Percentiles rank a stretch among this genome's conserved stretches.
Evolutionary conservation across 1,284 basidiomycete genomes (phyloP).

Genomic region (Moesziomyces antarcticus): DNA sequence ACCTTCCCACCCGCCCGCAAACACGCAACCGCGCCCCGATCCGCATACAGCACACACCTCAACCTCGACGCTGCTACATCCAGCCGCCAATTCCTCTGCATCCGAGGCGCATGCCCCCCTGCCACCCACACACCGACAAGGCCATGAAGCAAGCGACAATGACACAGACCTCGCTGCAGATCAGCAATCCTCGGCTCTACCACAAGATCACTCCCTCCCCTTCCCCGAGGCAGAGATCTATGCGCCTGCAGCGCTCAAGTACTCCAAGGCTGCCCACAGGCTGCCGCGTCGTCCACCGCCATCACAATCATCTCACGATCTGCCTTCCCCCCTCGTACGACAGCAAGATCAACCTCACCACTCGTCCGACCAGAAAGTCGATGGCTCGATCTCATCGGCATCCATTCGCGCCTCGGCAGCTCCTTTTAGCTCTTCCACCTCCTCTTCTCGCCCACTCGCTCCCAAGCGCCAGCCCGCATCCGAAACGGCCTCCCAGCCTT

Average conservation of each 20-base stretch:
- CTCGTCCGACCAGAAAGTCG: neutral
- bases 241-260: slow-evolving; percentile 47
- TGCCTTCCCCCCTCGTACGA: slow-evolving; percentile 19
- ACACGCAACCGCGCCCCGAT: neutral
- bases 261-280: slow-evolving; percentile 45
- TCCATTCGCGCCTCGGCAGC: slow-evolving; percentile 19
- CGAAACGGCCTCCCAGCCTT: slow-evolving; percentile 4
- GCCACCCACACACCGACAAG: neutral
- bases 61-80: neutral
- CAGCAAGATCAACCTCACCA: slow-evolving; percentile 20
- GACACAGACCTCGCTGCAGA: slow-evolving; percentile 3
- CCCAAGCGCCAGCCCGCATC: slow-evolving; percentile 2
- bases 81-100: neutral
- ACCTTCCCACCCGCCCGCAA: neutral
- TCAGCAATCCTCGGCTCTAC: neutral
- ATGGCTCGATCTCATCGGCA: neutral
- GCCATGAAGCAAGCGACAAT: neutral
- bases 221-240: slow-evolving; percentile 48
- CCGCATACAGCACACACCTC: neutral
- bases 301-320: neutral
- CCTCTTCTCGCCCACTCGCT: slow-evolving; percentile 3
- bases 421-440: slow-evolving; percentile 15
- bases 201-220: slow-evolving; percentile 1
- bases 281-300: too few species aligned
- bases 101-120: neutral